phyloP scores from a whole-genome alignment of 2,329 filamentous ascomycete genomes.

The Hymenoscyphus linearis region DNA sequence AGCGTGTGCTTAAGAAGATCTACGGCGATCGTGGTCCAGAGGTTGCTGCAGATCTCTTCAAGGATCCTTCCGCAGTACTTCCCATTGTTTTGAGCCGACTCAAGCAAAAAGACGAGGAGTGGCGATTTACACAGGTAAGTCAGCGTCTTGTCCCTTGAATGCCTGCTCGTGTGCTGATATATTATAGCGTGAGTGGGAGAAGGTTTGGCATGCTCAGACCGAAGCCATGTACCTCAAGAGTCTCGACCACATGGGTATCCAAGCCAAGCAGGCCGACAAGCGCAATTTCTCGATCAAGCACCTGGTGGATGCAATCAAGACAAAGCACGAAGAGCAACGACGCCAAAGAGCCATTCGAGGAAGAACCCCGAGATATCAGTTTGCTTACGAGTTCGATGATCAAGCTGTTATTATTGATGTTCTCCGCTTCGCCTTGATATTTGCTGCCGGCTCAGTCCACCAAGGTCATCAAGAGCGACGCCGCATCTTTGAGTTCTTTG shows the following conservation, averaged over 20 bases:
- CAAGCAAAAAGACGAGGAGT: constrained; percentile 96
- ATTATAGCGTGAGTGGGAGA: constrained; percentile 85
- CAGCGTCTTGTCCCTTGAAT: constrained; percentile 16
- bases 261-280: constrained; percentile 85
- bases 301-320: constrained; percentile 83
- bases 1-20: constrained; percentile 94
- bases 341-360: constrained; percentile 61
- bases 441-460: constrained; percentile 62
- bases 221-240: constrained; percentile 93
- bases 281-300: constrained; percentile 86
- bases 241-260: constrained; percentile 92
- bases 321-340: constrained; percentile 85
- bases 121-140: constrained; percentile 78
- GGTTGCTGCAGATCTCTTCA: constrained; percentile 83
- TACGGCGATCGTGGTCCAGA: constrained; percentile 84
- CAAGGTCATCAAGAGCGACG: constrained; percentile 69
- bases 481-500: constrained; percentile 69
- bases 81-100: constrained; percentile 83
- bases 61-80: constrained; percentile 77
- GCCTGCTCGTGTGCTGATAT: background rate
- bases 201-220: constrained; percentile 95
- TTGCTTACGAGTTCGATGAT: constrained; percentile 68
- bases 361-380: constrained; percentile 64
- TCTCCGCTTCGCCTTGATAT: constrained; percentile 58
- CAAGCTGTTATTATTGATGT: constrained; percentile 61